phyloP scores from a whole-genome alignment of 768 basidiomycete species.

The Agaricus blazei region DNA sequence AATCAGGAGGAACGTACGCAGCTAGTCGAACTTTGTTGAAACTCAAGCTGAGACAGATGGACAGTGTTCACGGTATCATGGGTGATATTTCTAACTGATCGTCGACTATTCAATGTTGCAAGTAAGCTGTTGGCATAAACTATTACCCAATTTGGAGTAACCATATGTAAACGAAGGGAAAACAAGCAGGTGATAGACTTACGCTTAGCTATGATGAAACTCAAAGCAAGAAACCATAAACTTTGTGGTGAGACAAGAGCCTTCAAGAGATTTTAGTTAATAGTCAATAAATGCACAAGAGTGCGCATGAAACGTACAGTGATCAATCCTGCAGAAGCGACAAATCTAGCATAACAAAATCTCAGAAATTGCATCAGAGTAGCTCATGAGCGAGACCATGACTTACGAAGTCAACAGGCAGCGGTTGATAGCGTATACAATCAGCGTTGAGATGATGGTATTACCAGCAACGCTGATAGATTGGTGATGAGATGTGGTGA shows the following conservation, averaged over 20 bases:
- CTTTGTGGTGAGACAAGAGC: conserved; percentile 25
- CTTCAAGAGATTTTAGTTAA: conserved; percentile 7
- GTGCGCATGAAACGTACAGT: conserved; percentile 20
- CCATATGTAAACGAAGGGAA: not conserved
- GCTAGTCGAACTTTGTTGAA: not conserved
- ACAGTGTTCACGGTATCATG: conserved; percentile 11
- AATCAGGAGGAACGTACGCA: not conserved
- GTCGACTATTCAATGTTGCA: conserved; percentile 36
- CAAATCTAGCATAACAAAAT: conserved; percentile 18
- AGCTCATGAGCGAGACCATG: too few species aligned
- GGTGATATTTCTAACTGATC: conserved; percentile 17
- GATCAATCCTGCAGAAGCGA: conserved; percentile 33
- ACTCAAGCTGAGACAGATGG: conserved; percentile 16
- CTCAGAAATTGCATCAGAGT: not conserved
- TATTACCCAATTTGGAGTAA: conserved; percentile 7
- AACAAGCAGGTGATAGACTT: conserved; percentile 5
- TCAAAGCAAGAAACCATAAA: conserved; percentile 33
- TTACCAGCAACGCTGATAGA: conserved; percentile 28
- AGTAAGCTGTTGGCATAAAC: conserved; percentile 44
- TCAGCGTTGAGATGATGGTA: conserved; percentile 34
- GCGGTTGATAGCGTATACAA: conserved; percentile 46
- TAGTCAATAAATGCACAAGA: not conserved
- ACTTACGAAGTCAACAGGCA: conserved; percentile 44
- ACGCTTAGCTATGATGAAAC: conserved; percentile 46
- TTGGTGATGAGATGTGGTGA: not conserved